Evolutionary conservation across 2,329 filamentous ascomycete species (phyloP).

Genomic region (Penicillium palitans): DNA sequence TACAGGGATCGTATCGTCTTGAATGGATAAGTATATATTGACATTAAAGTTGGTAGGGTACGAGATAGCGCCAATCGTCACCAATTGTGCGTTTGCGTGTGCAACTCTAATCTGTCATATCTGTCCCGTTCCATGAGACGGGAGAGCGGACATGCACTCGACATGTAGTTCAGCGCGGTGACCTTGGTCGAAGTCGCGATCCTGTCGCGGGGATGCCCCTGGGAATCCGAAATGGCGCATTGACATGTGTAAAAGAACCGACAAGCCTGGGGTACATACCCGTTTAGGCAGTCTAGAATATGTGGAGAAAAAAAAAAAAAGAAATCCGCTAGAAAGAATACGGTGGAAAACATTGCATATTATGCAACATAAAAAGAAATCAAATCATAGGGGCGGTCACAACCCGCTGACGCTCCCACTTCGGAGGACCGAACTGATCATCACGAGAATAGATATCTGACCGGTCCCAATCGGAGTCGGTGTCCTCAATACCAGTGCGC

Average conservation of each 20-base stretch:
- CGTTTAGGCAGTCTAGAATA: not conserved
- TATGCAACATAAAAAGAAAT: conserved; percentile 1
- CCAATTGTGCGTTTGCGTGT: not conserved
- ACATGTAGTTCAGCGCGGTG: conserved; percentile 36
- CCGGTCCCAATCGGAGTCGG: conserved; percentile 30
- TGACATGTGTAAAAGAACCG: not conserved
- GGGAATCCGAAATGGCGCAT: not conserved
- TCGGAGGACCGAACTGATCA: conserved; percentile 26
- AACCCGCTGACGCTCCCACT: conserved; percentile 30
- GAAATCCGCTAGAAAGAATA: conserved; percentile 28
- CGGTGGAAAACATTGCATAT: not conserved
- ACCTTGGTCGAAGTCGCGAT: conserved; percentile 10
- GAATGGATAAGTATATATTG: not conserved
- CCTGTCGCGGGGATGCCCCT: conserved; percentile 12
- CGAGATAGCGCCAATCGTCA: not conserved
- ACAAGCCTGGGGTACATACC: not conserved
- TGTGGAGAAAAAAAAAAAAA: not conserved
- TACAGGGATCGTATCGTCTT: not conserved
- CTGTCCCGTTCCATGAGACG: not conserved
- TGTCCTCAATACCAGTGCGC: conserved; percentile 16
- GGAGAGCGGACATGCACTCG: conserved; percentile 14
- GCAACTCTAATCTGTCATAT: not conserved
- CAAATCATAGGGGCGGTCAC: conserved; percentile 35
- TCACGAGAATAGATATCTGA: conserved; percentile 19
- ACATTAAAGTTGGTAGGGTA: not conserved